phyloP scores from a whole-genome alignment of 2,329 filamentous ascomycete genomes.

The Penicillium frequentans region DNA sequence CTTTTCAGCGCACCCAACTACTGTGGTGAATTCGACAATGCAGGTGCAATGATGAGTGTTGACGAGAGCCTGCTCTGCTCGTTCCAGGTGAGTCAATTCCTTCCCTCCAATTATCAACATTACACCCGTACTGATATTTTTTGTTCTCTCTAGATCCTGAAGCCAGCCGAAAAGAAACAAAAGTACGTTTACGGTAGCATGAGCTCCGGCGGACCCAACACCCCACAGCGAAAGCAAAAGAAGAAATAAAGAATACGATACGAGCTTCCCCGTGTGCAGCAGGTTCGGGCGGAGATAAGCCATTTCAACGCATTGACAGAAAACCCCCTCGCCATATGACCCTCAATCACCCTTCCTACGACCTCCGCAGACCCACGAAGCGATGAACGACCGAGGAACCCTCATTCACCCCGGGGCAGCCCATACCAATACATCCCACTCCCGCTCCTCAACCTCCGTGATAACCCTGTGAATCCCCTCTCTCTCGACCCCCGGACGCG shows the following conservation, averaged over 20 bases:
- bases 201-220: constrained; percentile 68
- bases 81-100: constrained; percentile 72
- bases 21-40: constrained; percentile 99
- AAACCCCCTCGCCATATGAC: constrained; percentile 28
- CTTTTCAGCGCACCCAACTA: constrained; percentile 98
- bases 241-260: constrained; percentile 69
- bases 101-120: too few species aligned
- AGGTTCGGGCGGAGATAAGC: constrained; percentile 94
- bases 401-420: constrained; percentile 18
- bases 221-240: constrained; percentile 70
- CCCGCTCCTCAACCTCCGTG: constrained; percentile 9
- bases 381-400: constrained; percentile 27
- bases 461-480: constrained; percentile 10
- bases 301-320: constrained; percentile 29
- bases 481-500: constrained; percentile 11
- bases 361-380: constrained; percentile 25
- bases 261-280: constrained; percentile 71
- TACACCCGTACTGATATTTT: constrained; percentile 14
- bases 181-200: constrained; percentile 88
- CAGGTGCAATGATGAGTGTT: constrained; percentile 99
- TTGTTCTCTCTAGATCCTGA: constrained; percentile 72
- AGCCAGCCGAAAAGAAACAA: constrained; percentile 99
- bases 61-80: constrained; percentile 98
- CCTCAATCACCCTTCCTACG: constrained; percentile 22
- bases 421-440: constrained; percentile 13